Evolutionary conservation across 2,329 filamentous ascomycete species (phyloP), one percentile per base, ranked within the genome.

Genomic region (Trichothecium roseum): DNA sequence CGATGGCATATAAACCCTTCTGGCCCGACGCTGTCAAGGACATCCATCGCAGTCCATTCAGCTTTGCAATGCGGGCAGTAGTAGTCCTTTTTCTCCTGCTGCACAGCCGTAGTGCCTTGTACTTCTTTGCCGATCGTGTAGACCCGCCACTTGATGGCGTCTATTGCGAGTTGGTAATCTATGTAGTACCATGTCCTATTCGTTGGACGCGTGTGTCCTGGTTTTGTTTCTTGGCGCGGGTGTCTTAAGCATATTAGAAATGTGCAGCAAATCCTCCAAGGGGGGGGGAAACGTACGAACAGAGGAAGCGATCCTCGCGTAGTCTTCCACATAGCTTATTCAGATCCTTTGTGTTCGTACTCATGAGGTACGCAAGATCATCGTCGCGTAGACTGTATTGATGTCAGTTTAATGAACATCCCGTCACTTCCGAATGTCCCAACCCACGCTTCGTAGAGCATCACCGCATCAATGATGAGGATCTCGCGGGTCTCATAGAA

Each of bases 131-230:
- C 87, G 47, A 96, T 77, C 38, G 81, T 81, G 53, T 89, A 88
- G 35, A 94, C 78, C 42, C 85, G 81, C 73, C 84, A 98, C 59
- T 98, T 98, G 62, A 94, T 93, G 33, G 85, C 86, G 60, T 98
- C 91, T 51, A 98, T 86, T 26, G 89, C 86, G 39, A 85, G 83
- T 40, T 91, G 85, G 52, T 93, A 93, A 55, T 95, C 88, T 55
- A 98, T 89, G 60, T 85, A 98, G 64, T 94, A 98, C 69, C 94
- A 98, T 42, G 89, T 94, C 49, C 85, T 77, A 53, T 82, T 87
- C 45, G 83, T 80, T 5, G 85, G 82, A 35, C 87, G 80, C 39
- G 83, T 81, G 40, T 87, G 84, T 35, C 84, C 85, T 52, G 88
- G 83, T 45, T 81, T 79, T 37, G 83, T 65, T 55, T 94, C 87